phyloP scores from a whole-genome alignment of 2,329 filamentous ascomycete genomes.

The Fusarium sp. region DNA sequence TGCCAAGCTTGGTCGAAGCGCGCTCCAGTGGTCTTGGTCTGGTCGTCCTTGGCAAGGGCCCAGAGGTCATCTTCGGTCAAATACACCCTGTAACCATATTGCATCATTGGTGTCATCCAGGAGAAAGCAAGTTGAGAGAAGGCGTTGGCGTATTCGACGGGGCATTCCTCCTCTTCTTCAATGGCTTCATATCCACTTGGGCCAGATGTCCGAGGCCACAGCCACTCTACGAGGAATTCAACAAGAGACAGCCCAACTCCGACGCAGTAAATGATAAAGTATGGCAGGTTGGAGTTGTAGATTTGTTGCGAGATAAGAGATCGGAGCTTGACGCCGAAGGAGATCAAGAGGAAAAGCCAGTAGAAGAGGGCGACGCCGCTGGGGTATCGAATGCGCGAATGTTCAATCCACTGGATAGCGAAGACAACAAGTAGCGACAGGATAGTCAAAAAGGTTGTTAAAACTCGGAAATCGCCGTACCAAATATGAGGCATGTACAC shows the following conservation, averaged over 20 bases:
- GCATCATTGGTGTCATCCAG: conserved; percentile 99
- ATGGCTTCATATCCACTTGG: conserved; percentile 67
- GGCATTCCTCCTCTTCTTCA: conserved; percentile 71
- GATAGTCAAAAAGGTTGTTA: conserved; percentile 79
- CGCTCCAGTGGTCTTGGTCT: conserved; percentile 77
- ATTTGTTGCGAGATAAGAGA: conserved; percentile 84
- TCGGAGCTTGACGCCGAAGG: conserved; percentile 83
- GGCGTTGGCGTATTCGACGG: conserved; percentile 89
- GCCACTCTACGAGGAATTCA: conserved; percentile 85
- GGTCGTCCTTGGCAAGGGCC: conserved; percentile 85
- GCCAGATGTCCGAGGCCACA: conserved; percentile 79
- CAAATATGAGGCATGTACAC: conserved; percentile 75
- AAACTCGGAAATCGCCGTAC: conserved; percentile 86
- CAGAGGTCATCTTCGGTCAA: conserved; percentile 96
- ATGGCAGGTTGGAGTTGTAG: conserved; percentile 73
- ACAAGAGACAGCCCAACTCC: conserved; percentile 75
- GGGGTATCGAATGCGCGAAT: conserved; percentile 82
- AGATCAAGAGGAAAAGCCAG: conserved; percentile 88
- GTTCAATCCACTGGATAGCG: conserved; percentile 85
- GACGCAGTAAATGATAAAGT: conserved; percentile 81
- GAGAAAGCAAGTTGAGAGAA: conserved; percentile 95
- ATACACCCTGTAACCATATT: conserved; percentile 88
- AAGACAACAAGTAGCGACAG: conserved; percentile 80
- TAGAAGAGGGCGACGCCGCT: conserved; percentile 92
- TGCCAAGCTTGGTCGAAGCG: conserved; percentile 82